Evolutionary conservation across 2,329 filamentous ascomycete genomes (phyloP), one percentile per base, ranked within the genome.

Genomic region (Diaporthe capsici): DNA sequence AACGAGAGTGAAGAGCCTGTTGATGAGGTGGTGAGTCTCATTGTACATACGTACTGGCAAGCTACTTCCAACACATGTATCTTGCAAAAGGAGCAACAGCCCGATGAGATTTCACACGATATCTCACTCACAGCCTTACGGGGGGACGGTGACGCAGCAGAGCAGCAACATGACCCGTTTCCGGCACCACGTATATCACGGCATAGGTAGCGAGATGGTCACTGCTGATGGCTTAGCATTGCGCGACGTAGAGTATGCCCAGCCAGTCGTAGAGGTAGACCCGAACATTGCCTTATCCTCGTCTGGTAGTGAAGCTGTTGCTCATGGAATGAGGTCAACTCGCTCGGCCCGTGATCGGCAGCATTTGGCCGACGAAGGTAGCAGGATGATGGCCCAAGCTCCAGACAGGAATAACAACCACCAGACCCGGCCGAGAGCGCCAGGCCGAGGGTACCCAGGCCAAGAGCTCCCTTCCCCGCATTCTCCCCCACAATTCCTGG

Each of bases 401-500:
- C 63, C 47, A 20, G 28, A 8, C 20, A 51, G n/a, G 31, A 51
- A 39, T 8, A 31, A 12, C 28, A 55, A 12, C 34, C 10, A 39
- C 37, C 37, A 39, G 37, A 39, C 37, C 37, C 37, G 37, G 37
- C 37, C 37, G 37, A 55, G n/a, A 70, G 53, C 1, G 17, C 42
- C 42, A 47, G 25, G 42, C 39, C 37, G 42, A 65, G 61, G 47
- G 57, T 25, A 20, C 31, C 8, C 15, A 12, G 28, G 65, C 49
- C 49, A 70, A 70, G 65, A 51, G 42, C 31, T 39, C 17, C 2
- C 49, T 70, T 39, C 65, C 65, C 65, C 65, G 65, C 65, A 70
- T 70, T 55, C 34, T 70, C 13, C 65, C 65, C 65, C 65, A 70
- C 65, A 70, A 42, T 55, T 55, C 4, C 49, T 42, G 15, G 15